Evolutionary conservation across 768 basidiomycete genomes (phyloP), one percentile per base, ranked within the genome.

Genomic region (Termitomyces sp.): DNA sequence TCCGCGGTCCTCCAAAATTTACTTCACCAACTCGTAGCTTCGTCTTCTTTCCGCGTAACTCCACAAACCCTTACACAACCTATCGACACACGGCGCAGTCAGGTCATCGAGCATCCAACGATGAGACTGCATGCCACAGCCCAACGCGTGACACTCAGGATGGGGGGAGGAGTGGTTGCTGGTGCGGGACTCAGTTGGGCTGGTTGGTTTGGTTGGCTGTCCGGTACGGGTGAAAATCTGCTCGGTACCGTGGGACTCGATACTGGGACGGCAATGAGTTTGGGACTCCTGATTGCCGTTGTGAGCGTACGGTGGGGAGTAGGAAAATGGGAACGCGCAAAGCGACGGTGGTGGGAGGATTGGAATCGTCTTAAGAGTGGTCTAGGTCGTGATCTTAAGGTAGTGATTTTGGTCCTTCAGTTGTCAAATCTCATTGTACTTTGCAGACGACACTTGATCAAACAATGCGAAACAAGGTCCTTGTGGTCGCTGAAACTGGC

Each of bases 271-370:
- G 83, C 85, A 1, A 66, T 85, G 30, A 88, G 86, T 2, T 69
- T 82, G 0, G 88, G 87, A 13, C 74, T 80, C 56, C 67, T 93
- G 12, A 72, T 78, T 20, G 75, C 78, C 0, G 67, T 80, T 6
- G 64, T 71, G 3, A 79, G 83, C 48, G 60, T 89, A 44, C 74
- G 88, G 44, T 89, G 86, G 85, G 81, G 80, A 1, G 75, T 87
- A 6, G 80, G 82, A 13, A 76, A 75, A 59, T 92, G 89, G 88
- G 87, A 90, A 58, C 81, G 76, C 62, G 83, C 84, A 3, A 87
- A 88, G 68, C 73, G 70, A 57, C 74, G 73, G 59, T 93, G 89
- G 88, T 80, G 81, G 81, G 77, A 81, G 55, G 88, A 91, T 67
- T 87, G 84, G 77, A 66, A 65, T 20, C 76, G 89, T 51, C 75